Evolutionary conservation across 148 eudicot genomes (phyloP), one percentile per base, ranked within the genome.

Genomic region (Cornus controversa): DNA sequence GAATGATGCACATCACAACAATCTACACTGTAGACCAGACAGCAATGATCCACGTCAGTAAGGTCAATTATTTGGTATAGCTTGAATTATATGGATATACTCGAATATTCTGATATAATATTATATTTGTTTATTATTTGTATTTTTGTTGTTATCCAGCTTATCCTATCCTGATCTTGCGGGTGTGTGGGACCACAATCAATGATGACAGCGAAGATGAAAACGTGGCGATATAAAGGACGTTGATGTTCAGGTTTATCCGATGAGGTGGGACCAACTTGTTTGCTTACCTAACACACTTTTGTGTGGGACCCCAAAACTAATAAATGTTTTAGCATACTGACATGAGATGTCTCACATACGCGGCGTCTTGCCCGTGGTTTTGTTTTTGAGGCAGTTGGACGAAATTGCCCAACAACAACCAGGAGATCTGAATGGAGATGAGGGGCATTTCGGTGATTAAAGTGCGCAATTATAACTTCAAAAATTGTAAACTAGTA

Each of bases 11-110:
- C 8, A 34, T 47, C 40, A 16, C 31, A 15, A 40, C 25, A 29
- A 78, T 36, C 72, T 65, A 78, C 3, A 20, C 27, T 78, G 81
- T 80, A 87, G 79, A 77, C 85, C 85, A 53, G 71, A 86, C 91
- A 88, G 86, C 90, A 71, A 78, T 80, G 89, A 84, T 88, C 90
- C 95, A 93, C 93, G 89, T 93, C 89, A 85, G 85, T 72, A 4
- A 11, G 50, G 71, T 76, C 75, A 81, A 76, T 81, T n/a, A 80
- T 80, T 79, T 77, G 6, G 66, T 70, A 62, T 8, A 20, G 10
- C 10, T 6, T 73, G 57, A 36, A 58, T 69, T 74, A 5, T 20
- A 1, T 67, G 88, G 91, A 89, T 92, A 89, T 83, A 84, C 87
- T 90, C 87, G 92, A 85, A 87, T 87, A 87, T 87, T 81, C 87